These are phyloP conservation scores for Ailanthus altissimus DNA, from an alignment of 345 rosid species.

Conservation along the genomic window DNA sequence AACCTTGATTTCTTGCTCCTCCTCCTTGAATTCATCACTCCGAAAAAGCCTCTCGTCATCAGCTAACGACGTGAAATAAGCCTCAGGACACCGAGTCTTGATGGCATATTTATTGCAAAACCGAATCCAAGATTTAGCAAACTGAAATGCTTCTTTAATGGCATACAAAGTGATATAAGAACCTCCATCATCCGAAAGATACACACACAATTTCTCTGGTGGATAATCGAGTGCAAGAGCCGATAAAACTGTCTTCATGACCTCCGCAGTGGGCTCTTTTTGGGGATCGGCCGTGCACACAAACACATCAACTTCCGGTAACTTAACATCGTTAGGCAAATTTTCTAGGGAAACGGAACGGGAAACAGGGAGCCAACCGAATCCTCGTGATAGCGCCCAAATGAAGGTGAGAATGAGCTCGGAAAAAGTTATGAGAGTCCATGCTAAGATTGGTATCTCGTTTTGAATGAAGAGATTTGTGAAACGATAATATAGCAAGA, in stretches of 20 bases:
- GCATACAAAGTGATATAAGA: conserved; percentile 37
- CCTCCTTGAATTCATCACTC: conserved; percentile 15
- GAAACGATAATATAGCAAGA: conserved; percentile 22
- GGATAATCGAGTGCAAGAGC: no score
- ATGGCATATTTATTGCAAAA: conserved; percentile 40
- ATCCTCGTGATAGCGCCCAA: conserved; percentile 45
- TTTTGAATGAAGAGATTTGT: background rate
- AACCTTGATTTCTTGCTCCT: conserved; percentile 32
- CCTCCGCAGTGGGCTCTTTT: no score
- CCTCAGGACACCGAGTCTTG: conserved; percentile 37
- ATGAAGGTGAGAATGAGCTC: conserved; percentile 32
- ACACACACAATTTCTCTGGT: no score
- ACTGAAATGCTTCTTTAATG: conserved; percentile 40
- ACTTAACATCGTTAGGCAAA: conserved; percentile 14
- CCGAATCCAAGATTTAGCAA: conserved; percentile 48
- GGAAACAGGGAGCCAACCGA: conserved; percentile 38
- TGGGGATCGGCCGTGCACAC: no score
- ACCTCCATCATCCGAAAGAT: conserved; percentile 52
- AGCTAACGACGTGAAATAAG: conserved; percentile 31
- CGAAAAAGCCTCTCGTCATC: conserved; percentile 9
- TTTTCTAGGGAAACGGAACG: conserved; percentile 37
- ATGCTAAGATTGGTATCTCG: background rate
- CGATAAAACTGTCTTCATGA: no score
- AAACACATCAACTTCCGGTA: conserved; percentile 32
- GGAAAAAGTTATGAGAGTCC: conserved; percentile 29